A percentile compares a stretch with the other conserved stretches of the same genome.
Evolutionary conservation across 805 yeast genomes (phyloP).

Genomic region (Saccharomycopsis selenospora): DNA sequence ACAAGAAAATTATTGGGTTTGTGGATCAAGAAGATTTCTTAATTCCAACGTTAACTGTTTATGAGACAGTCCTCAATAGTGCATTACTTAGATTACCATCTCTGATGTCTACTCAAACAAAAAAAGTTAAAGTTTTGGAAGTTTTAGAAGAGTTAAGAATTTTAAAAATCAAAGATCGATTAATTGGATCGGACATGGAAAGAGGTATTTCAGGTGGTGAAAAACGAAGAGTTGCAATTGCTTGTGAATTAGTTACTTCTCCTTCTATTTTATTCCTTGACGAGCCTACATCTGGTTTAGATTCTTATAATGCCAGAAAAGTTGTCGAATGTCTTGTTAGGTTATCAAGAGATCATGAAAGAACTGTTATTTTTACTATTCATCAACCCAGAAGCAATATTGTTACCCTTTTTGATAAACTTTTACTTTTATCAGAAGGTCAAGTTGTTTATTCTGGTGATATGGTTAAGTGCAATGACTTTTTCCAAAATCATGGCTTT

Average conservation of each 20-base stretch:
- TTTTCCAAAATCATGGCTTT: conserved; percentile 69
- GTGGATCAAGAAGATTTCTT: conserved; percentile 94
- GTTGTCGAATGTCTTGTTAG: conserved; percentile 81
- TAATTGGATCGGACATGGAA: conserved; percentile 82
- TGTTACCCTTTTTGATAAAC: conserved; percentile 81
- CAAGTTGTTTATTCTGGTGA: conserved; percentile 81
- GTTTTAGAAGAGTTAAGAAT: conserved; percentile 83
- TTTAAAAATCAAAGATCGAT: conserved; percentile 68
- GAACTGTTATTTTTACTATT: conserved; percentile 88
- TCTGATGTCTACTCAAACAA: conserved; percentile 63
- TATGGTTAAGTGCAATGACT: conserved; percentile 66
- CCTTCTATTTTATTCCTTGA: conserved; percentile 79
- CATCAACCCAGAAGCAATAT: conserved; percentile 97
- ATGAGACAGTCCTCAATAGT: conserved; percentile 88
- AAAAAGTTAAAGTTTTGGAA: conserved; percentile 73
- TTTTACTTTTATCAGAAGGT: conserved; percentile 77
- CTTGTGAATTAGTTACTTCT: conserved; percentile 85
- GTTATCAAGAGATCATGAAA: conserved; percentile 68
- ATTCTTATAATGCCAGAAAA: conserved; percentile 86
- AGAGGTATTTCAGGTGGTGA: conserved; percentile 95
- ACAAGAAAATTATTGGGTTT: conserved; percentile 73
- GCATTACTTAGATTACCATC: conserved; percentile 84
- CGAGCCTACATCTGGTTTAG: conserved; percentile 95
- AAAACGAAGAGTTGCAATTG: conserved; percentile 85
- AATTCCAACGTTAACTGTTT: conserved; percentile 89